Evolutionary conservation across 1,284 basidiomycete species (phyloP).

Genomic region (Rhodotorula sp.): DNA sequence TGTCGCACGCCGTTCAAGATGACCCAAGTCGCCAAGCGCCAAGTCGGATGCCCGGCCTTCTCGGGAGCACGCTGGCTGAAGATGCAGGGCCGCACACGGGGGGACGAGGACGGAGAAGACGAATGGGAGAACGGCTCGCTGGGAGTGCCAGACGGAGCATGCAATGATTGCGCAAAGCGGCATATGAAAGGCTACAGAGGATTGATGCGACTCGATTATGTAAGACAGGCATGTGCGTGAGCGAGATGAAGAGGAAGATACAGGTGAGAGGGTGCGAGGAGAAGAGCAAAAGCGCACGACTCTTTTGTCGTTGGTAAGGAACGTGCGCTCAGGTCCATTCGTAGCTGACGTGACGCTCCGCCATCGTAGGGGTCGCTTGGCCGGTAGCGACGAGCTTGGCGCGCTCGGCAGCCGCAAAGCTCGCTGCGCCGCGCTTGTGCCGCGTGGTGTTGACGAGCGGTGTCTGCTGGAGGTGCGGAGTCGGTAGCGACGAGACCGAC

Average conservation of each 20-base stretch:
- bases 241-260: neutral
- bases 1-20: no score
- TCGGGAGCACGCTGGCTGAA: no score
- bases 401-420: conserved; percentile 21
- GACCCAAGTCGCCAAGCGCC: no score
- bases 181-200: neutral
- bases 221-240: neutral
- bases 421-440: conserved; percentile 5
- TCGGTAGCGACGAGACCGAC: neutral
- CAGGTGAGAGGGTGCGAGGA: neutral
- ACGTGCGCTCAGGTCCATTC: conserved; percentile 17
- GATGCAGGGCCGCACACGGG: no score
- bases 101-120: neutral
- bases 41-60: no score
- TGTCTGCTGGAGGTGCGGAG: neutral
- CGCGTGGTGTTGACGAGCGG: neutral
- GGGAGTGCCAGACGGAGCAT: no score
- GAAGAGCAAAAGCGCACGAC: neutral
- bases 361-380: neutral
- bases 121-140: neutral
- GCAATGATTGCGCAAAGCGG: neutral
- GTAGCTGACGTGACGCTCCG: conserved; percentile 6
- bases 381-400: neutral
- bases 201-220: neutral
- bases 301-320: neutral